phyloP scores from a whole-genome alignment of 306 rosid genomes.

The Calophaca sinica region DNA sequence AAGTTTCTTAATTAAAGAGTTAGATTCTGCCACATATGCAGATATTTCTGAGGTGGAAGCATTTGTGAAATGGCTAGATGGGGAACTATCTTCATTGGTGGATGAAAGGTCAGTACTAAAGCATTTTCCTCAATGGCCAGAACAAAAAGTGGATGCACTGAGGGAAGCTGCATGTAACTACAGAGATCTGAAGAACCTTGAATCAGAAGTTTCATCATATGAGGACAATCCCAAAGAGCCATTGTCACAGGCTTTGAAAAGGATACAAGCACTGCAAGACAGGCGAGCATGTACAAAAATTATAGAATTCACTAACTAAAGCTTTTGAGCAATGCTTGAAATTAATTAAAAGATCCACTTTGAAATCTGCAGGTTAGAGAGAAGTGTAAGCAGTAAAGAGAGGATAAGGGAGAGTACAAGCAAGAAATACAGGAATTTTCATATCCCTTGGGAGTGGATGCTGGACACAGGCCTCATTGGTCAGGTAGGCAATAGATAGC shows the following conservation, averaged over 20 bases:
- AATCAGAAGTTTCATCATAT: conserved; percentile 60
- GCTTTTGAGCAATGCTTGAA: background rate
- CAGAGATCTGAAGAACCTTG: conserved; percentile 77
- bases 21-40: conserved; percentile 60
- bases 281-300: conserved; percentile 83
- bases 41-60: conserved; percentile 75
- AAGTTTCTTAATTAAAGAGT: conserved; percentile 64
- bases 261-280: conserved; percentile 90
- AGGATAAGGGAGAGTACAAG: conserved; percentile 76
- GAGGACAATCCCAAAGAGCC: conserved; percentile 76
- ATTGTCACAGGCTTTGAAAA: conserved; percentile 59
- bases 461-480: conserved; percentile 73
- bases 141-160: conserved; percentile 80
- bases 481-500: conserved; percentile 58
- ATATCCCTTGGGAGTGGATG: conserved; percentile 95
- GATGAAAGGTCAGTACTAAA: conserved; percentile 88
- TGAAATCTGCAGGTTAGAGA: conserved; percentile 72
- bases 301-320: background rate
- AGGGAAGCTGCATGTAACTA: conserved; percentile 88
- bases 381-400: conserved; percentile 66
- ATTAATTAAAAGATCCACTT: conserved; percentile 23
- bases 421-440: conserved; percentile 71
- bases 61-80: conserved; percentile 84
- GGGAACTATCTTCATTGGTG: conserved; percentile 73
- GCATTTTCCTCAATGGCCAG: conserved; percentile 94